A percentile compares a stretch with the other conserved stretches of the same genome.
Evolutionary conservation across 2,329 filamentous ascomycete species (phyloP).

Genomic region (Fusarium tanahbumbuense): DNA sequence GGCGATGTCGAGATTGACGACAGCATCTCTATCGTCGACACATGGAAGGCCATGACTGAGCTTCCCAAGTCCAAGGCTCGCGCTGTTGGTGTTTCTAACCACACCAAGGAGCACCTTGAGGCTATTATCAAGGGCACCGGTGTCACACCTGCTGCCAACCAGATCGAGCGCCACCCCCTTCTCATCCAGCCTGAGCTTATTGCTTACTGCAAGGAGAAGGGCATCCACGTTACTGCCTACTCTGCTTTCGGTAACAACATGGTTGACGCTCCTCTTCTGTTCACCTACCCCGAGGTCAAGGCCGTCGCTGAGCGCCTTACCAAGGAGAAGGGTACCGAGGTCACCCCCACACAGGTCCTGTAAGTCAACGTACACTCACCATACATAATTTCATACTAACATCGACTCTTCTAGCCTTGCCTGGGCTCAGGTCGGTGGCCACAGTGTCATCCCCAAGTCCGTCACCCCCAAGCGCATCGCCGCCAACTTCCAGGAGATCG

Average conservation of each 20-base stretch:
- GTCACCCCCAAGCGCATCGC: constrained; percentile 74
- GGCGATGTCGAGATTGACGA: constrained; percentile 57
- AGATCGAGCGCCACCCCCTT: constrained; percentile 84
- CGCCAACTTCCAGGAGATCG: constrained; percentile 74
- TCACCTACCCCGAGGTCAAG: constrained; percentile 65
- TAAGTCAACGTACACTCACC: neutral
- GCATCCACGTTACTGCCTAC: constrained; percentile 69
- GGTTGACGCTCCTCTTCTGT: constrained; percentile 58
- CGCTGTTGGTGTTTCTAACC: constrained; percentile 84
- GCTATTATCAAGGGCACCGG: constrained; percentile 66
- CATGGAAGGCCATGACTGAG: constrained; percentile 21
- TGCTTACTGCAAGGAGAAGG: constrained; percentile 65
- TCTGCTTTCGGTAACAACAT: constrained; percentile 60
- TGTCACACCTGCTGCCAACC: constrained; percentile 76
- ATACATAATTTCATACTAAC: neutral
- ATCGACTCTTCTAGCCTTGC: constrained; percentile 40
- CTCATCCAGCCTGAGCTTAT: constrained; percentile 71
- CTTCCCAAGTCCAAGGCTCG: constrained; percentile 59
- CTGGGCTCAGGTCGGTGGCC: constrained; percentile 68
- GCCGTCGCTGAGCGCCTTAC: constrained; percentile 62
- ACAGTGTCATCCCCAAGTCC: constrained; percentile 79
- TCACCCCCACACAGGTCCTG: constrained; percentile 56
- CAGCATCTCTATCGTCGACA: constrained; percentile 19
- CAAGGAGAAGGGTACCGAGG: constrained; percentile 45
- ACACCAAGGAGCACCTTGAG: constrained; percentile 68